Evolutionary conservation across 1,284 basidiomycete species (phyloP), one percentile per base, ranked within the genome.

Genomic region (Puccinia novopanici): DNA sequence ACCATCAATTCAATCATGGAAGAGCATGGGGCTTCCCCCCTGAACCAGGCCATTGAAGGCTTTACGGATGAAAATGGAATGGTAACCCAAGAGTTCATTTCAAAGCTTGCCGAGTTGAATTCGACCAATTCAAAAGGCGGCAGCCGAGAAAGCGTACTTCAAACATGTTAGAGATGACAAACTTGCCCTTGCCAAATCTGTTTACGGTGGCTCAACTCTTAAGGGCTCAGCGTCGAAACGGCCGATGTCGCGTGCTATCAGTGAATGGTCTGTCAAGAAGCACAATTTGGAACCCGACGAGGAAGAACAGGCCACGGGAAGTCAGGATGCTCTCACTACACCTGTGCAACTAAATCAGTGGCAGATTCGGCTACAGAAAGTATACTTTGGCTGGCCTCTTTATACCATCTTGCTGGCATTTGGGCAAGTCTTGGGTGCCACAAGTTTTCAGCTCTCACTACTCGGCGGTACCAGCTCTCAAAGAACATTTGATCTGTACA

Each of bases 371-470:
- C 79, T 81, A 37, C 79, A 81, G 50, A 59, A 81, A 48, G 79
- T 81, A 19, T 81, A 81, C 67, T 63, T 87, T 68, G 91, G 92
- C 73, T 96, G 94, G 94, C 94, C 94, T 1, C 85, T 95, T 82
- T 96, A 96, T 86, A 92, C 93, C 45, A 92, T 95, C 83, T 88
- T 95, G 84, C 91, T 95, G 81, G 93, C 91, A 55, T 84, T 92
- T 55, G 94, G 93, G 72, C 93, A 94, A 88, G 90, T 91, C 90
- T 85, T 93, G 82, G 90, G 91, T 82, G 91, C 92, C 54, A 94
- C 93, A n/a, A 95, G 93, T 85, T 96, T 95, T 90, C 94, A 96
- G 87, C 92, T 95, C 84, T 94, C 93, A 30, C 87, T 95, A 40
- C 88, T 95, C 52, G 91, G 92, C 34, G 94, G 94, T 77, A 90